These are phyloP conservation scores for Cercospora canescens DNA, from an alignment of 2,329 filamentous ascomycete species.

Conservation along the genomic window DNA sequence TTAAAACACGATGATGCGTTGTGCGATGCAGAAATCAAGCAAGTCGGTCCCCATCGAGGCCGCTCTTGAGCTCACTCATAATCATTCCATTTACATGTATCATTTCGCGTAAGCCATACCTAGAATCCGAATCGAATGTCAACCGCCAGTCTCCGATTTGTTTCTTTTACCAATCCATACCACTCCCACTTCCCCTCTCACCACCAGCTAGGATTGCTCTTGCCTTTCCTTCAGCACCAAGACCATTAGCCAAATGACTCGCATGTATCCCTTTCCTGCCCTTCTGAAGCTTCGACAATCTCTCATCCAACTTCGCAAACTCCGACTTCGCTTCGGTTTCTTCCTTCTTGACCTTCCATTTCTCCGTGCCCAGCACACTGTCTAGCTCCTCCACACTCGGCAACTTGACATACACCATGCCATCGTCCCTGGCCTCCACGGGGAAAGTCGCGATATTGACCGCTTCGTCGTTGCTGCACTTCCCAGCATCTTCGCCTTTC, in stretches of 20 bases:
- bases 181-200: constrained; percentile 40
- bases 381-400: constrained; percentile 82
- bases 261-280: constrained; percentile 52
- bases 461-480: constrained; percentile 71
- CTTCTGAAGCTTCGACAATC: constrained; percentile 51
- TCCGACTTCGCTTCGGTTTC: constrained; percentile 51
- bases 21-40: not conserved
- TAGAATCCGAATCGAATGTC: not conserved
- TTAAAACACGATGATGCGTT: not conserved
- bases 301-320: constrained; percentile 59
- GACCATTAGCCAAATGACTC: constrained; percentile 46
- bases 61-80: not conserved
- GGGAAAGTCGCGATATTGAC: constrained; percentile 82
- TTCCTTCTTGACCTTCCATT: constrained; percentile 75
- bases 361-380: constrained; percentile 71
- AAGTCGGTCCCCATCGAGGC: not conserved
- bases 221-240: constrained; percentile 47
- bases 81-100: not conserved
- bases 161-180: constrained; percentile 45
- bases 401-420: constrained; percentile 76
- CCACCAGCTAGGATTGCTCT: constrained; percentile 48
- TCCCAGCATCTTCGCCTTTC: constrained; percentile 62
- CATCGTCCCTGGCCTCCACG: constrained; percentile 72
- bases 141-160: not conserved
- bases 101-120: not conserved